phyloP scores from a whole-genome alignment of 352 stramenopile species.

The Pythium pyrilobum region DNA sequence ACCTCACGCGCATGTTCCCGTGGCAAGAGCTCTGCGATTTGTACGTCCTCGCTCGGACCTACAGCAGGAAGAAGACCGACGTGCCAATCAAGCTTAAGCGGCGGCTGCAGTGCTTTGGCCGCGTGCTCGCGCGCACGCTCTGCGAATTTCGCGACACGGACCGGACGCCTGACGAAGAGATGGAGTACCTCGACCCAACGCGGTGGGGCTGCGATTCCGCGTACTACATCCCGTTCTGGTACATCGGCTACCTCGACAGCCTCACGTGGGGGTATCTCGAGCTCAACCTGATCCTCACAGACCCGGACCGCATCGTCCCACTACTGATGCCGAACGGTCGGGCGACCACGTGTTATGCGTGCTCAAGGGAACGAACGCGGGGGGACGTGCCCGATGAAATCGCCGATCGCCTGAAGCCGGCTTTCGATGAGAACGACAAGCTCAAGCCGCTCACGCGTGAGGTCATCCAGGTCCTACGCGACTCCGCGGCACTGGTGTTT shows the following conservation, averaged over 20 bases:
- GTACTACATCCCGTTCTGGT: background rate
- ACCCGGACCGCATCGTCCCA: background rate
- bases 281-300: constrained; percentile 14
- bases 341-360: background rate
- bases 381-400: constrained; percentile 5
- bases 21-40: no score
- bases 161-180: background rate
- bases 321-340: background rate
- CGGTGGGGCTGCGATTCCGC: background rate
- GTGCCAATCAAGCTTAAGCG: no score
- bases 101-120: no score
- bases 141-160: no score
- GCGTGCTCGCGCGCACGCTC: no score
- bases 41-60: no score
- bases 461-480: constrained; percentile 1
- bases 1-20: no score
- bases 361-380: background rate
- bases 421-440: background rate
- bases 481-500: constrained; percentile 13
- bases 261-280: constrained; percentile 5
- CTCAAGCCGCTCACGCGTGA: constrained; percentile 13
- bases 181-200: background rate
- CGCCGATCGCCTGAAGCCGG: background rate
- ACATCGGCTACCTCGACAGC: background rate
- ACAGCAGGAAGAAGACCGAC: no score